Evolutionary conservation across 1,284 basidiomycete genomes (phyloP).

Genomic region (Cryptococcus hybrid): DNA sequence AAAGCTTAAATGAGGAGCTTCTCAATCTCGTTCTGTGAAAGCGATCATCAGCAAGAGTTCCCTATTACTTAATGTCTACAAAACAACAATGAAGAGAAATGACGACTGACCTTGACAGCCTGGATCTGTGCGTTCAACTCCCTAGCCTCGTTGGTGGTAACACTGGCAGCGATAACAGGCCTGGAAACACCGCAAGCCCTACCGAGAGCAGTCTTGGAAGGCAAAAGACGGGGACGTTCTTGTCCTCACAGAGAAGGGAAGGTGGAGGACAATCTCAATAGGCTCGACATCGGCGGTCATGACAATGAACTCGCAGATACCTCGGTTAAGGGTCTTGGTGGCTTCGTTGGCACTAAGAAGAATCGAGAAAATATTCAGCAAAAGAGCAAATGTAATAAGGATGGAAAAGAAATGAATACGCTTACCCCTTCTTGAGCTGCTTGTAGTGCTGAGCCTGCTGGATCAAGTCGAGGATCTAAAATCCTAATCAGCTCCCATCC

Average conservation of each 20-base stretch:
- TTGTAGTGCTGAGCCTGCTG: constrained; percentile 91
- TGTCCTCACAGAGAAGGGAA: constrained; percentile 99
- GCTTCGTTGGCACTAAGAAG: constrained; percentile 45
- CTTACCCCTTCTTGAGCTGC: constrained; percentile 89
- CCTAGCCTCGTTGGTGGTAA: constrained; percentile 93
- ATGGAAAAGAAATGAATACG: constrained; percentile 42
- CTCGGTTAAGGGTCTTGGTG: constrained; percentile 98
- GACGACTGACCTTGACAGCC: constrained; percentile 65
- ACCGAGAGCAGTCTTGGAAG: constrained; percentile 71
- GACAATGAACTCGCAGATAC: constrained; percentile 98
- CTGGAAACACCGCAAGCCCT: constrained; percentile 94
- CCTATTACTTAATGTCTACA: background rate
- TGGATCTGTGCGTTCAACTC: constrained; percentile 90
- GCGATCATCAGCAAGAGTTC: constrained; percentile 1
- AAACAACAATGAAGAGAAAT: no score
- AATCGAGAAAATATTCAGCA: background rate
- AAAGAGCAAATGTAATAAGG: background rate
- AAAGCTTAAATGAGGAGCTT: constrained; percentile 60
- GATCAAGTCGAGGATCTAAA: constrained; percentile 81
- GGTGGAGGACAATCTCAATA: constrained; percentile 94
- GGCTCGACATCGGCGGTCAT: constrained; percentile 98
- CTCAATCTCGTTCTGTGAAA: constrained; percentile 59
- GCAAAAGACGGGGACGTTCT: constrained; percentile 97
- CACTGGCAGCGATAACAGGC: constrained; percentile 91
- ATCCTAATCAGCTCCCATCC: background rate